Base-by-base conservation (phyloP, 129 eudicot genomes). In the Artemisia tridentata region DNA sequence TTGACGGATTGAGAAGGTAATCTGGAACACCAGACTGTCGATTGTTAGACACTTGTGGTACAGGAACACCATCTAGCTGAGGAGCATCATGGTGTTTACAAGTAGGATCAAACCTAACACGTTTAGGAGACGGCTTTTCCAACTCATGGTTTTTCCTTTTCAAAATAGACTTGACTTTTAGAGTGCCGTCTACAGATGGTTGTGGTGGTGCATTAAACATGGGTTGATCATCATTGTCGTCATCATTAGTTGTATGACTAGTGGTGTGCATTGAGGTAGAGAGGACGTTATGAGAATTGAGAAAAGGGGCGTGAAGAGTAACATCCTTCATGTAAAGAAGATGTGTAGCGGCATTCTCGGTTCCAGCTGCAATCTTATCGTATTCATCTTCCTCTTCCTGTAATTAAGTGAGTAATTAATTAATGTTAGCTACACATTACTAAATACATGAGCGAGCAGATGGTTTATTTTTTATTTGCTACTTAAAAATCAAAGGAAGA, bases 331-430 rank as follows among this genome's bases (percentile, higher is more conserved):
- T n/a, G 65, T 73, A 34, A 79, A 81, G 14, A 27, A 75, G 78
- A 34, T 85, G 75, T 31, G 77, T 74, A 4, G 53, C 70, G 19
- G 19, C 1, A 63, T 73, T 45, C 56, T 78, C 89, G 70, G 56
- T 79, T 58, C 89, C 86, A 29, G 72, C 67, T 2, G 90, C 90
- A 77, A 81, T 69, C 68, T 72, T 82, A 80, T 82, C 90, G 69
- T 54, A 85, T 67, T 75, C 78, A 69, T 85, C 90, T 73, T 85
- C 90, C 75, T 85, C 90, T 50, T 75, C 84, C 90, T 85, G 74
- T 49, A 73, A n/a, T n/a, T n/a, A n/a, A n/a, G n/a, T n/a, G n/a
- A 64, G 63, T 14, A 57, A 17, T 27, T 12, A 57, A 57, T 31
- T 18, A 63, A 3, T 25, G 29, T 25, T 25, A 25, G 29, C 29